Conservation (phyloP, 306 rosid genomes). For the Delonix regia region DNA sequence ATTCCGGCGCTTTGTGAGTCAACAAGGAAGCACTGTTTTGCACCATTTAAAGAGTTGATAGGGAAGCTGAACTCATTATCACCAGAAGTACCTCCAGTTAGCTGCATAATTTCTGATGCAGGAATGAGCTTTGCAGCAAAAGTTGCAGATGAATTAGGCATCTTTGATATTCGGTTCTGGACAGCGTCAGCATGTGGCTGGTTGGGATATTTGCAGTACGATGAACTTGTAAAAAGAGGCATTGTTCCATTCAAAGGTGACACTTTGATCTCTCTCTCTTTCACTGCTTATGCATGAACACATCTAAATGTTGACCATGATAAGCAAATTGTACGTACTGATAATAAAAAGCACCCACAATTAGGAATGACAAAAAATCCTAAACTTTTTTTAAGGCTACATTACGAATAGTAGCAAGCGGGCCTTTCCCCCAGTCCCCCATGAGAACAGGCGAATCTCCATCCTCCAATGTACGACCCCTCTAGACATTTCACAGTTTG, state of each 20-base stretch:
- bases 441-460: too few relatives aligned
- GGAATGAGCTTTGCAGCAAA: slow-evolving; percentile 25
- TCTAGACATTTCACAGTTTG: too few relatives aligned
- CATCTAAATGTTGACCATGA: too few relatives aligned
- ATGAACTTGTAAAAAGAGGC: slow-evolving; percentile 34
- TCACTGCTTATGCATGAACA: neutral
- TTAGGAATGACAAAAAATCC: too few relatives aligned
- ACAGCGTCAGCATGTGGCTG: slow-evolving; percentile 40
- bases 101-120: slow-evolving; percentile 36
- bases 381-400: too few relatives aligned
- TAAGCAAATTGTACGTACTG: too few relatives aligned
- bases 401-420: too few relatives aligned
- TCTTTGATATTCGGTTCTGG: slow-evolving; percentile 32
- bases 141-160: slow-evolving; percentile 39
- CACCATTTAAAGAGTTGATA: slow-evolving; percentile 38
- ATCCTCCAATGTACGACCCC: too few relatives aligned
- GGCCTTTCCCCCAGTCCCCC: too few relatives aligned
- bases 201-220: slow-evolving; percentile 30
- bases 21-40: slow-evolving; percentile 30
- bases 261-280: neutral
- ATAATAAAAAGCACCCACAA: too few relatives aligned
- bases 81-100: slow-evolving; percentile 34
- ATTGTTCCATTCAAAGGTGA: slow-evolving; percentile 39
- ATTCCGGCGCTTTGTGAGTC: slow-evolving; percentile 32
- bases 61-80: slow-evolving; percentile 2